Base-by-base conservation (phyloP, 805 yeast species). In the Saccharomycopsis oosterbeekiorum region DNA sequence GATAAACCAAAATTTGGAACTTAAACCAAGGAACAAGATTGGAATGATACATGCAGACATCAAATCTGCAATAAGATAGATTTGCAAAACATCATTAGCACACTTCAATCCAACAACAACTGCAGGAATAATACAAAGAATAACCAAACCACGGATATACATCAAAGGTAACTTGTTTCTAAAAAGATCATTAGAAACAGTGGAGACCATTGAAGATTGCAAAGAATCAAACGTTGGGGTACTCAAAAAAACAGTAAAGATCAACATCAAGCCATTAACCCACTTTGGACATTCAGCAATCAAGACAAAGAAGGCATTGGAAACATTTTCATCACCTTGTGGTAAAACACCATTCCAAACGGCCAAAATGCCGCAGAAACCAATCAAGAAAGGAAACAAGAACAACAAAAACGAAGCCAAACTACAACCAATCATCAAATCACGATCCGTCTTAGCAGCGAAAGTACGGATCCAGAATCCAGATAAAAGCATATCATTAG, bases 391-490 rank as follows among this genome's bases (percentile, higher is more conserved):
- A 64, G 86, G 83, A 62, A 90, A 78, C 14, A 78, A 75, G 61
- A 86, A 81, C 54, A 84, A 76, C 24, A 87, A 80, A 61, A 88
- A 71, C 0, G 92, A 80, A 0, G 97, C 96, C 63, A 92, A 75
- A 2, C 85, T 77, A 59, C 91, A 82, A 29, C 94, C 96, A 66
- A 89, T 80, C 71, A 80, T 71, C 67, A 92, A 78, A 69, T 91
- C 97, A 65, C 77, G 81, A 73, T 91, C 83, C 9, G 89, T 76
- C 65, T 82, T 83, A 6, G 96, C 85, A 5, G 98, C 96, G 76
- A 92, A 92, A 0, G 98, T 89, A 69, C 98, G 79, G 64, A 92
- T 75, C 98, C 98, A 92, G 71, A 92, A 91, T 0, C 97, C 97
- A 39, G 96, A 82, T 79, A 92, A 75, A 73, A 92, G 92, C 70